Evolutionary conservation across 2,329 filamentous ascomycete species (phyloP).

Genomic region (Pseudopithomyces chartarum): DNA sequence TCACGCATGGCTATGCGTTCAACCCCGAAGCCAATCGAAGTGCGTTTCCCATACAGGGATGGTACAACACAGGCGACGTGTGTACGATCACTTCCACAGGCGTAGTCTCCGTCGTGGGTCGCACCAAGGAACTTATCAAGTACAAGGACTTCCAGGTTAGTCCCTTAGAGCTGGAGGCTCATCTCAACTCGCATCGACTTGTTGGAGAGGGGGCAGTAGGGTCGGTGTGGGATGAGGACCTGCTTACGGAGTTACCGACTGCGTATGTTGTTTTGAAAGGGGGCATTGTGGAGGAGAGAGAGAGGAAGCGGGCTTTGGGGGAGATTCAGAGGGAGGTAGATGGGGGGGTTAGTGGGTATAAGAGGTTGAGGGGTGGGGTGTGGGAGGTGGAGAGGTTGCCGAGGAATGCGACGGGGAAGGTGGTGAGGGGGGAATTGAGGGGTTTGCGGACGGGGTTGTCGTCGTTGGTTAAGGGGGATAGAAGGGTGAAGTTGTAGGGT

Average conservation of each 20-base stretch:
- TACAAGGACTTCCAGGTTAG: slow-evolving; percentile 25
- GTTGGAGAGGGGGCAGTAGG: slow-evolving; percentile 17
- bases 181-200: slow-evolving; percentile 16
- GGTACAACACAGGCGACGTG: slow-evolving; percentile 25
- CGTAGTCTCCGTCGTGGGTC: slow-evolving; percentile 85
- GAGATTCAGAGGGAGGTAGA: slow-evolving; percentile 14
- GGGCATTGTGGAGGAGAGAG: slow-evolving; percentile 9
- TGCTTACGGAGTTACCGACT: slow-evolving; percentile 18
- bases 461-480: slow-evolving; percentile 16
- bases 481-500: slow-evolving; percentile 12
- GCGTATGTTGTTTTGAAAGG: slow-evolving; percentile 19
- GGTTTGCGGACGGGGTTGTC: slow-evolving; percentile 12
- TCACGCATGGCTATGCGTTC: slow-evolving; percentile 77
- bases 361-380: slow-evolving; percentile 21
- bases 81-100: slow-evolving; percentile 73
- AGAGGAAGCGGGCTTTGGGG: slow-evolving; percentile 6
- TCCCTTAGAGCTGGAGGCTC: slow-evolving; percentile 18
- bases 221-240: slow-evolving; percentile 12
- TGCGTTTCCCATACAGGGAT: slow-evolving; percentile 70
- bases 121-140: slow-evolving; percentile 46
- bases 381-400: slow-evolving; percentile 16
- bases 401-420: slow-evolving; percentile 21
- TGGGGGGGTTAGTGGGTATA: slow-evolving; percentile 20
- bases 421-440: slow-evolving; percentile 13
- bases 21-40: slow-evolving; percentile 70